A percentile compares a stretch with the other conserved stretches of the same genome.
phyloP scores from a whole-genome alignment of 192 early-diverging fungal species.

The Linnemannia hyalina region DNA sequence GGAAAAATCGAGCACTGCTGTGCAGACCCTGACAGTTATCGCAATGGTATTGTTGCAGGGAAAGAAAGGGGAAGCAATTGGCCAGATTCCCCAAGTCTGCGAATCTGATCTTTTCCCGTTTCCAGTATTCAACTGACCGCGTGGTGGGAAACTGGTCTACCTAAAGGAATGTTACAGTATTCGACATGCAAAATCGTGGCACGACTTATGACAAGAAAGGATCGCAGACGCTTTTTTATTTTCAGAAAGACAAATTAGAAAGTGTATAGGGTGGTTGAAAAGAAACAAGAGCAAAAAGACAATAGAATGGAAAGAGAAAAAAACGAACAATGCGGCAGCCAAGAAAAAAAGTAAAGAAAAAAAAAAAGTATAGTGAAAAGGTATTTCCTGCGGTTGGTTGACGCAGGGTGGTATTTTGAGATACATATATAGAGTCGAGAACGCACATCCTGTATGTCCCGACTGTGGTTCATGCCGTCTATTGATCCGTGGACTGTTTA shows the following conservation, averaged over 20 bases:
- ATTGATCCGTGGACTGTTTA: not conserved
- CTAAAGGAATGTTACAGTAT: too few species aligned
- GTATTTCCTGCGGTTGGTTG: not conserved
- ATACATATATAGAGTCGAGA: not conserved
- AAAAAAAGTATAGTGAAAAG: not conserved
- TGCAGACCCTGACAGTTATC: too few species aligned
- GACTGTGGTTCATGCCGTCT: not conserved
- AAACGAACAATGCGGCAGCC: not conserved
- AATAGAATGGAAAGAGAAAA: not conserved
- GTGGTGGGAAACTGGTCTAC: too few species aligned
- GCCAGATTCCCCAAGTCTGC: too few species aligned
- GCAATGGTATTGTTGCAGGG: too few species aligned
- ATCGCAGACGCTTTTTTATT: conserved; percentile 7
- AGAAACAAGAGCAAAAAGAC: not conserved
- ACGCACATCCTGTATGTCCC: conserved; percentile 1
- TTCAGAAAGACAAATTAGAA: not conserved
- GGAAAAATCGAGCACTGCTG: too few species aligned
- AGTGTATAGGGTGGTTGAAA: not conserved
- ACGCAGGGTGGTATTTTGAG: not conserved
- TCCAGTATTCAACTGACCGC: too few species aligned
- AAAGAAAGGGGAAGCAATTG: too few species aligned
- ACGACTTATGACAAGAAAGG: not conserved
- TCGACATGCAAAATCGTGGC: too few species aligned
- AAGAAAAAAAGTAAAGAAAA: not conserved
- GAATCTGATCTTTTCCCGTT: too few species aligned